These are phyloP conservation scores for Panellus pusillus DNA, from an alignment of 768 basidiomycete genomes.

Conservation along the genomic window DNA sequence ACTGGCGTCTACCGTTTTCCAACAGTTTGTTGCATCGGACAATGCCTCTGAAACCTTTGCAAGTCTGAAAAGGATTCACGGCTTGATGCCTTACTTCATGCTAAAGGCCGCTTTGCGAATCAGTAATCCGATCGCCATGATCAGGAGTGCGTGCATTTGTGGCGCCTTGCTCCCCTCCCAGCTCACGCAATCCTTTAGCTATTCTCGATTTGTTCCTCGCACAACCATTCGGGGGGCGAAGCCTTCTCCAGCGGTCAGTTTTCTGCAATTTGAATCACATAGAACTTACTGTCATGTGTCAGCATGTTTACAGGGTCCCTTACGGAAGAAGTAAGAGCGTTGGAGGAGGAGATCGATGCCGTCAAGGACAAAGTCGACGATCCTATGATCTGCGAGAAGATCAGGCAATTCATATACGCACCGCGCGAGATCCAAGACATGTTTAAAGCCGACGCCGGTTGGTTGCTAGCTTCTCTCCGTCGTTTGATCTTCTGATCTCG, in stretches of 20 bases:
- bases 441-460: slow-evolving; percentile 79
- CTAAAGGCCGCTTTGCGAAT: slow-evolving; percentile 89
- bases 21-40: slow-evolving; percentile 91
- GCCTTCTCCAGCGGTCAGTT: slow-evolving; percentile 80
- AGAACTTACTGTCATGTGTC: neutral
- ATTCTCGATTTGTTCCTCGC: slow-evolving; percentile 95
- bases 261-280: neutral
- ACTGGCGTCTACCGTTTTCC: slow-evolving; percentile 94
- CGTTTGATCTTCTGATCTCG: slow-evolving; percentile 1
- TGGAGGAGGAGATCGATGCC: slow-evolving; percentile 85
- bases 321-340: slow-evolving; percentile 80
- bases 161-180: neutral
- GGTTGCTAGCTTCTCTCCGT: slow-evolving; percentile 20
- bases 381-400: slow-evolving; percentile 83
- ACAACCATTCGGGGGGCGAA: slow-evolving; percentile 92
- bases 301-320: slow-evolving; percentile 97
- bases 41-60: slow-evolving; percentile 87
- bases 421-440: slow-evolving; percentile 85
- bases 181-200: slow-evolving; percentile 34
- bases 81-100: slow-evolving; percentile 97
- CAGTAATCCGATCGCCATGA: slow-evolving; percentile 96
- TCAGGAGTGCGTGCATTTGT: slow-evolving; percentile 58
- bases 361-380: slow-evolving; percentile 91
- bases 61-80: slow-evolving; percentile 88
- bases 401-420: slow-evolving; percentile 83